These are phyloP conservation scores for Theobroma grandiflorum DNA, from an alignment of 441 rosid species.

Conservation along the genomic window DNA sequence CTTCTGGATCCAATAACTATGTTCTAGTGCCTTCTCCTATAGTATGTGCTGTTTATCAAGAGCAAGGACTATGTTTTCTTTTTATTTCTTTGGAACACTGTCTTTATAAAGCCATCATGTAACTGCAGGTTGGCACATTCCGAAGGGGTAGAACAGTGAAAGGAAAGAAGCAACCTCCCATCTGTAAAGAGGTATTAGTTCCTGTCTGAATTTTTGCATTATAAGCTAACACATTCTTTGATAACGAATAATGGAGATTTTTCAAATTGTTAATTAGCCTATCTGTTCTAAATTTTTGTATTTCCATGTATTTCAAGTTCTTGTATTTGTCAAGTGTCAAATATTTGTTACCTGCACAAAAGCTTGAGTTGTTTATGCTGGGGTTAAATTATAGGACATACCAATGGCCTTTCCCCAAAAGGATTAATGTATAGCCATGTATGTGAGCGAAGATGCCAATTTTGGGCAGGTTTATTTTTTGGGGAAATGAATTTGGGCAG, in stretches of 20 bases:
- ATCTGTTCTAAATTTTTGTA: background rate
- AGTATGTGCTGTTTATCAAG: conserved; percentile 47
- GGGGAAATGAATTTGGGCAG: no score
- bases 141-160: conserved; percentile 74
- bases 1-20: conserved; percentile 72
- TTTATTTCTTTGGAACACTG: conserved; percentile 6
- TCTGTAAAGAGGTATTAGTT: conserved; percentile 71
- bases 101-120: conserved; percentile 4
- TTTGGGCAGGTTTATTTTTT: no score
- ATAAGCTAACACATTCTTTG: background rate
- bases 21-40: conserved; percentile 79
- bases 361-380: background rate
- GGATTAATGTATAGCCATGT: background rate
- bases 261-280: background rate
- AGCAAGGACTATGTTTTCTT: conserved; percentile 11
- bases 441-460: no score
- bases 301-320: background rate
- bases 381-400: background rate
- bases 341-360: background rate
- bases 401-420: background rate
- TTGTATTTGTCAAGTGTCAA: background rate
- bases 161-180: conserved; percentile 78
- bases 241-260: background rate
- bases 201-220: background rate
- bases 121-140: conserved; percentile 81